Evolutionary conservation across 257 asterid genomes (phyloP).

Genomic region (Nicotiana tomentosiformis): DNA sequence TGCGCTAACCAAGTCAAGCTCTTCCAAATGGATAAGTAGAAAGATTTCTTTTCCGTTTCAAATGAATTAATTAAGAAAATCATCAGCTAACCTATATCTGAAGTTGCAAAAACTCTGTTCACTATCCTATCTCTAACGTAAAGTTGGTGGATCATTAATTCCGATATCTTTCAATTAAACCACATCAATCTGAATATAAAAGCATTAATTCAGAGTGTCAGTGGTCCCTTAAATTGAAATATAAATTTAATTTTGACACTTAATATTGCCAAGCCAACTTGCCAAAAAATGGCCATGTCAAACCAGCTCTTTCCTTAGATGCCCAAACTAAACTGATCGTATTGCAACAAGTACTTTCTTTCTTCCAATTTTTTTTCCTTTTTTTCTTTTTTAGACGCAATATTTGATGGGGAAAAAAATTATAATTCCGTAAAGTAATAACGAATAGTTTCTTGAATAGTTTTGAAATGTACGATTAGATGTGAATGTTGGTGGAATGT

Average conservation of each 20-base stretch:
- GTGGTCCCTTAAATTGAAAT: constrained; percentile 12
- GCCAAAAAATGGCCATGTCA: neutral
- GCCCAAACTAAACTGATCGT: neutral
- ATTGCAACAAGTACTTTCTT: neutral
- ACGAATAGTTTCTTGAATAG: too few relatives aligned
- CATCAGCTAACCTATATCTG: too few relatives aligned
- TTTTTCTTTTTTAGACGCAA: too few relatives aligned
- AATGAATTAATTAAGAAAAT: too few relatives aligned
- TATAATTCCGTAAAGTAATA: too few relatives aligned
- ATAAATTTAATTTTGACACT: constrained; percentile 10
- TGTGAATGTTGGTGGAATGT: too few relatives aligned
- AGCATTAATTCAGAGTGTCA: neutral
- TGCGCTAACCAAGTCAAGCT: too few relatives aligned
- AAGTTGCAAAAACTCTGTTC: neutral
- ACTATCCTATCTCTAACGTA: neutral
- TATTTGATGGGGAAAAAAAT: too few relatives aligned
- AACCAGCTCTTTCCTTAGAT: constrained; percentile 5
- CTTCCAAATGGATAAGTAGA: too few relatives aligned
- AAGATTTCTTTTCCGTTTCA: too few relatives aligned
- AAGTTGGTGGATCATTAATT: neutral
- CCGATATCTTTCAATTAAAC: neutral
- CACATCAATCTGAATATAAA: neutral
- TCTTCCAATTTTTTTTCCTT: too few relatives aligned
- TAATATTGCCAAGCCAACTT: constrained; percentile 10
- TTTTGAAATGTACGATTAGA: too few relatives aligned